These are phyloP conservation scores for Phytophthora citrophthora DNA, from an alignment of 352 stramenopile species.

Conservation along the genomic window DNA sequence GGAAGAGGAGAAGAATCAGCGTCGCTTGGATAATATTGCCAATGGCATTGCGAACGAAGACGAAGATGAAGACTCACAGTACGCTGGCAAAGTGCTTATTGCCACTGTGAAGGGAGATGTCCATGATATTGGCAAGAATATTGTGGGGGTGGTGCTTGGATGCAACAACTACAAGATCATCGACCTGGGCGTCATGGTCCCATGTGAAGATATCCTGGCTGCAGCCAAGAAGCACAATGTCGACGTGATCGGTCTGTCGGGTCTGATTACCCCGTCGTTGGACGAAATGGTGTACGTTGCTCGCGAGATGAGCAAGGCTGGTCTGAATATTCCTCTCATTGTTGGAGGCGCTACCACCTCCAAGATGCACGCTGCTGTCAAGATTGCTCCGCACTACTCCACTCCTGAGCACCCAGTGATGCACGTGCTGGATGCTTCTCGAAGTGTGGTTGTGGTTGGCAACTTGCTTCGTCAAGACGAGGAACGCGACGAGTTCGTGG, in stretches of 20 bases:
- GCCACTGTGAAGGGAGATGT: constrained; percentile 99
- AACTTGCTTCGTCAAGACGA: constrained; percentile 91
- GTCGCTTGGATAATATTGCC: constrained; percentile 69
- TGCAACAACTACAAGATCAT: constrained; percentile 99
- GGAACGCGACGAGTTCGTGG: constrained; percentile 94
- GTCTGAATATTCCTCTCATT: constrained; percentile 95
- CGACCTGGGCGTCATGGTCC: constrained; percentile 98
- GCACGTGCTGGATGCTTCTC: constrained; percentile 97
- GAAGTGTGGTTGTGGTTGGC: constrained; percentile 95
- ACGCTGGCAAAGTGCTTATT: constrained; percentile 95
- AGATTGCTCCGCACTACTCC: constrained; percentile 97
- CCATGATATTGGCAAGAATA: constrained; percentile 99
- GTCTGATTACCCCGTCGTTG: constrained; percentile 97
- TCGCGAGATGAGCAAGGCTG: constrained; percentile 94
- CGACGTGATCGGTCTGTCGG: constrained; percentile 97
- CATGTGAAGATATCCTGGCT: constrained; percentile 86
- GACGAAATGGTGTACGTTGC: constrained; percentile 99
- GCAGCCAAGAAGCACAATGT: constrained; percentile 85
- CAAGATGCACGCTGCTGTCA: constrained; percentile 98
- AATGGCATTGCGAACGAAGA: constrained; percentile 88
- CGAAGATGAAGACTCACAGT: constrained; percentile 83
- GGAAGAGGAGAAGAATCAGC: constrained; percentile 96
- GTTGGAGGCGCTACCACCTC: constrained; percentile 98
- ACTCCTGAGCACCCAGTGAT: constrained; percentile 96
- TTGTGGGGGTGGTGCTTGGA: constrained; percentile 97